Evolutionary conservation across 306 rosid species (phyloP).

Genomic region (Cicer judaicum): DNA sequence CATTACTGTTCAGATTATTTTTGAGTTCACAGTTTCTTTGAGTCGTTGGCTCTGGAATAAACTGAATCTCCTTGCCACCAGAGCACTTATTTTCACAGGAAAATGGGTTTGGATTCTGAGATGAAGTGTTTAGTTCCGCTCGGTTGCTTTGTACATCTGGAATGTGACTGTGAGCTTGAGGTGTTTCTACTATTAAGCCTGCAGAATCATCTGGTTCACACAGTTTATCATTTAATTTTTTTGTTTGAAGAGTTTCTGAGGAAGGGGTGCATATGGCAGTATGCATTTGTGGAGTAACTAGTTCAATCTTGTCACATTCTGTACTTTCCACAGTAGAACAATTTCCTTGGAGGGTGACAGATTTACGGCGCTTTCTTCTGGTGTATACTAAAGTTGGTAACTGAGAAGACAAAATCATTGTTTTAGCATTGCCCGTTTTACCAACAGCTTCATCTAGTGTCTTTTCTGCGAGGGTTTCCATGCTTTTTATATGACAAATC

Average conservation of each 20-base stretch:
- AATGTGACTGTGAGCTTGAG: constrained; percentile 47
- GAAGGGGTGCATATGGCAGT: constrained; percentile 46
- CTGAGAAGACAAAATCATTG: constrained; percentile 47
- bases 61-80: constrained; percentile 46
- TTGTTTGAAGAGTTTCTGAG: constrained; percentile 46
- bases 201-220: constrained; percentile 46
- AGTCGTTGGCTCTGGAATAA: constrained; percentile 48
- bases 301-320: constrained; percentile 45
- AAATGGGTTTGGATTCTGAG: constrained; percentile 45
- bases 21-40: constrained; percentile 45
- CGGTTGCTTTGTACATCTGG: constrained; percentile 48
- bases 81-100: constrained; percentile 45
- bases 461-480: constrained; percentile 43
- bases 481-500: constrained; percentile 41
- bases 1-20: constrained; percentile 51
- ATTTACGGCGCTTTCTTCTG: constrained; percentile 55
- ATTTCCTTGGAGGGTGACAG: constrained; percentile 44
- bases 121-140: constrained; percentile 35
- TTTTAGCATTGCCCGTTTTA: constrained; percentile 46
- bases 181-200: constrained; percentile 49
- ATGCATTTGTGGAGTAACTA: constrained; percentile 43
- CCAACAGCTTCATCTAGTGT: constrained; percentile 46
- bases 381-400: constrained; percentile 57
- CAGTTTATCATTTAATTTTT: constrained; percentile 46
- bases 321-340: constrained; percentile 47